These are phyloP conservation scores for Opeltia flavorubescens DNA, from an alignment of 495 filamentous ascomycete genomes.

Conservation along the genomic window DNA sequence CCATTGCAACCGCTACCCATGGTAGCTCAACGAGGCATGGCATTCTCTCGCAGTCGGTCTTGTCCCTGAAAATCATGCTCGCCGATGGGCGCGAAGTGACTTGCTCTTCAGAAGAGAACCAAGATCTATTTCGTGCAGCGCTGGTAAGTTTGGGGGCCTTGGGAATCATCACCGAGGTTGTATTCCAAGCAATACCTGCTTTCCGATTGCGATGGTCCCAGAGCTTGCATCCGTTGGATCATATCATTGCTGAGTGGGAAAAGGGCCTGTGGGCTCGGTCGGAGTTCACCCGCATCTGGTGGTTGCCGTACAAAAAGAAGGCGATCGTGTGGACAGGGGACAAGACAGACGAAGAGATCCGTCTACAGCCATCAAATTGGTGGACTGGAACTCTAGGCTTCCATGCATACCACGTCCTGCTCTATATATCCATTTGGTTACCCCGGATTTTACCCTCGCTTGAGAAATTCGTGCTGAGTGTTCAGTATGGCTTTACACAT, in stretches of 20 bases:
- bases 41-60: constrained; percentile 61
- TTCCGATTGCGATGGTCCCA: constrained; percentile 82
- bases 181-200: constrained; percentile 58
- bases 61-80: constrained; percentile 62
- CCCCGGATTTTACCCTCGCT: constrained; percentile 71
- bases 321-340: constrained; percentile 80
- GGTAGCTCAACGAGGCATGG: constrained; percentile 78
- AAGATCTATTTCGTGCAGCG: constrained; percentile 74
- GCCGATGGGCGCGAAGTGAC: constrained; percentile 62
- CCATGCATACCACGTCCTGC: constrained; percentile 75
- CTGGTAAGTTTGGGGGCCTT: constrained; percentile 78
- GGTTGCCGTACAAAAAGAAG: constrained; percentile 80
- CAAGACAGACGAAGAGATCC: constrained; percentile 44
- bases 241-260: constrained; percentile 61
- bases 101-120: constrained; percentile 58
- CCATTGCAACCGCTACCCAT: constrained; percentile 85
- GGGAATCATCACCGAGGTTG: constrained; percentile 81
- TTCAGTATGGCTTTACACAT: constrained; percentile 75
- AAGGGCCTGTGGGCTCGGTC: constrained; percentile 62
- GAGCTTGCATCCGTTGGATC: constrained; percentile 49
- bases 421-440: constrained; percentile 63
- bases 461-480: constrained; percentile 88
- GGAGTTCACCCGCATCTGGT: constrained; percentile 92
- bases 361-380: constrained; percentile 42
- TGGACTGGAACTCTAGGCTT: constrained; percentile 73